These are phyloP conservation scores for Ceratobasidium sp. DNA, from an alignment of 1,284 basidiomycete genomes.

Conservation along the genomic window DNA sequence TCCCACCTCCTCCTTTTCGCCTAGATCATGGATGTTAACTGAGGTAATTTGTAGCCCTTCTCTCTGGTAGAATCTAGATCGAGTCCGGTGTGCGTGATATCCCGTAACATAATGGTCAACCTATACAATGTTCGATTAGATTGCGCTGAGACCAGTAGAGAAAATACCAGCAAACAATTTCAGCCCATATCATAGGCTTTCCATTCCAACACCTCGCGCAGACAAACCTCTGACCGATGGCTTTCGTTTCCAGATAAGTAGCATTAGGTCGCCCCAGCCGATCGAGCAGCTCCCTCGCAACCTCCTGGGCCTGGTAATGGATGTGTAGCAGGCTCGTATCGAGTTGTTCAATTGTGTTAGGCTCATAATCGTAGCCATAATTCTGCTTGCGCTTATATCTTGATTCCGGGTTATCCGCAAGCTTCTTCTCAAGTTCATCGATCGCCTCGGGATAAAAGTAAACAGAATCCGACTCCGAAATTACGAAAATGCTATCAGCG, in stretches of 20 bases:
- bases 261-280: slow-evolving; percentile 27
- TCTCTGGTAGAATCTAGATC: not conserved
- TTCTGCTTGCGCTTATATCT: not conserved
- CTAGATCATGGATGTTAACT: slow-evolving; percentile 15
- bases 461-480: not conserved
- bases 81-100: not conserved
- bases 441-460: slow-evolving; percentile 19
- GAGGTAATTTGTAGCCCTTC: not conserved
- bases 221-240: slow-evolving; percentile 22
- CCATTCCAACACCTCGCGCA: slow-evolving; percentile 32
- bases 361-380: not conserved
- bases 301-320: not conserved
- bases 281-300: slow-evolving; percentile 16
- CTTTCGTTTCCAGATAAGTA: slow-evolving; percentile 36
- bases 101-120: not conserved
- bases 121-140: not conserved
- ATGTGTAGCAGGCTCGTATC: not conserved
- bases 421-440: slow-evolving; percentile 2
- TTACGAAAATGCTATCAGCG: slow-evolving; percentile 8
- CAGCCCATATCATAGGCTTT: slow-evolving; percentile 27
- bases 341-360: not conserved
- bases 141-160: not conserved
- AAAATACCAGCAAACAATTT: slow-evolving; percentile 15
- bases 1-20: not conserved
- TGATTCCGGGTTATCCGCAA: not conserved